Evolutionary conservation across 2,329 filamentous ascomycete genomes (phyloP), one percentile per base, ranked within the genome.

Genomic region (Sporothrix pseudoabietina): DNA sequence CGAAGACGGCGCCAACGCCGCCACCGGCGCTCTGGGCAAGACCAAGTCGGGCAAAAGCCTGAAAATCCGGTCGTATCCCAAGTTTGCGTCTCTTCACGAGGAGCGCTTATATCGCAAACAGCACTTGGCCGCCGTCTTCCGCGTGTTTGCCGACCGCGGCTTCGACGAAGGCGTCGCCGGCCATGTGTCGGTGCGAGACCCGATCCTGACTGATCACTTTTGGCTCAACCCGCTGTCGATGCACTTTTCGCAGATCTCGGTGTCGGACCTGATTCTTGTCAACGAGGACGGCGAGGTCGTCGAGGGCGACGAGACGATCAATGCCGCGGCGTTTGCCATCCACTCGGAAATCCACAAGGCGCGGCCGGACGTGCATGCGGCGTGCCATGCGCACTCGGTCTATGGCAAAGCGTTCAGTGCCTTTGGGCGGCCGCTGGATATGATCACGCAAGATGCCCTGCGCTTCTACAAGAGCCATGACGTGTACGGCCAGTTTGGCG

Each of bases 321-420:
- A 93, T 79, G 86, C 88, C 2, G 90, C 91, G 0, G 91, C 90
- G 0, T 92, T 92, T 77, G 80, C 91, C 72, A 93, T 93, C 76
- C 91, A 93, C 80, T 85, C 84, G 22, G 90, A 89, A 3, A 83
- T 92, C 19, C 87, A 91, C 81, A 89, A 88, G 79, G 89, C 89
- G 0, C 83, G 90, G 12, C 87, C 87, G 22, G 87, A 92, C 77
- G 87, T 90, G 19, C 85, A 89, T 76, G 90, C 91, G 1, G 88
- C 90, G 10, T 92, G 90, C 78, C 91, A 93, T 77, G 87, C 87
- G 3, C 91, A 93, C 77, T 87, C 86, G 26, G 84, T 85, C 54
- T 84, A 88, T 10, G 91, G 90, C 1, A 89, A 91, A 75, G 90
- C 91, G 0, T 93, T 90, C 87, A 88, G 86, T 41, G 83, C 85